Evolutionary conservation across 2,329 filamentous ascomycete species (phyloP).

Genomic region (Diaporthe citrichinensis): DNA sequence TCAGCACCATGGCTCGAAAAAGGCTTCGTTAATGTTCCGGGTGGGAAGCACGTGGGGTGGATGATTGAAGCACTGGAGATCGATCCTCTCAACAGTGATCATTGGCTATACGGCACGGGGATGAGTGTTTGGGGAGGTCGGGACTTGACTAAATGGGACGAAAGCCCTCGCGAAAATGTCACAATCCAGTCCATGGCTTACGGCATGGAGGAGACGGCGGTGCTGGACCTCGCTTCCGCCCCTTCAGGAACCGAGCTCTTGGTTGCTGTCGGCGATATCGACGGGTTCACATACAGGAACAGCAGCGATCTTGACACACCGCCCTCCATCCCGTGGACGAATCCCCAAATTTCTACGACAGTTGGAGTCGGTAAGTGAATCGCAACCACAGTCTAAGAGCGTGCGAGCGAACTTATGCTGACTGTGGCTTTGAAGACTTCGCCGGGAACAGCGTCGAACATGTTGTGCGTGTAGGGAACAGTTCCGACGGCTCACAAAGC

Average conservation of each 20-base stretch:
- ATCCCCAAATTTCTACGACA: slow-evolving; percentile 60
- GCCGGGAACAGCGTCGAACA: slow-evolving; percentile 60
- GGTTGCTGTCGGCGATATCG: slow-evolving; percentile 64
- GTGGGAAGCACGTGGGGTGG: slow-evolving; percentile 68
- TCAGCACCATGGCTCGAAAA: slow-evolving; percentile 62
- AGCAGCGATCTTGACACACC: slow-evolving; percentile 55
- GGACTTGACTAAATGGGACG: slow-evolving; percentile 69
- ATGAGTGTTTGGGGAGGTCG: slow-evolving; percentile 56
- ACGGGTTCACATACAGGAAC: slow-evolving; percentile 63
- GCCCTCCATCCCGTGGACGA: slow-evolving; percentile 60
- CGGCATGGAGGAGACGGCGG: slow-evolving; percentile 68
- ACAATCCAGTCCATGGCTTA: slow-evolving; percentile 64
- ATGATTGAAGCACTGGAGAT: slow-evolving; percentile 73
- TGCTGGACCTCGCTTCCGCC: slow-evolving; percentile 63
- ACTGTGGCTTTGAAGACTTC: slow-evolving; percentile 52
- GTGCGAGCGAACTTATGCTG: not conserved
- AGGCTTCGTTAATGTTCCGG: slow-evolving; percentile 54
- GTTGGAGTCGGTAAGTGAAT: slow-evolving; percentile 54
- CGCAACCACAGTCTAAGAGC: not conserved
- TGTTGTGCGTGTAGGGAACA: slow-evolving; percentile 66
- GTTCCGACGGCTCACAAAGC: slow-evolving; percentile 51
- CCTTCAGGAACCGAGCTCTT: slow-evolving; percentile 65
- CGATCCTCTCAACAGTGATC: slow-evolving; percentile 69
- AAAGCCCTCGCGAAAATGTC: slow-evolving; percentile 56
- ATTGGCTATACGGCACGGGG: slow-evolving; percentile 72